Evolutionary conservation across 2,329 filamentous ascomycete genomes (phyloP), one percentile per base, ranked within the genome.

Genomic region (Ophiocordyceps camponoti-saundersi): DNA sequence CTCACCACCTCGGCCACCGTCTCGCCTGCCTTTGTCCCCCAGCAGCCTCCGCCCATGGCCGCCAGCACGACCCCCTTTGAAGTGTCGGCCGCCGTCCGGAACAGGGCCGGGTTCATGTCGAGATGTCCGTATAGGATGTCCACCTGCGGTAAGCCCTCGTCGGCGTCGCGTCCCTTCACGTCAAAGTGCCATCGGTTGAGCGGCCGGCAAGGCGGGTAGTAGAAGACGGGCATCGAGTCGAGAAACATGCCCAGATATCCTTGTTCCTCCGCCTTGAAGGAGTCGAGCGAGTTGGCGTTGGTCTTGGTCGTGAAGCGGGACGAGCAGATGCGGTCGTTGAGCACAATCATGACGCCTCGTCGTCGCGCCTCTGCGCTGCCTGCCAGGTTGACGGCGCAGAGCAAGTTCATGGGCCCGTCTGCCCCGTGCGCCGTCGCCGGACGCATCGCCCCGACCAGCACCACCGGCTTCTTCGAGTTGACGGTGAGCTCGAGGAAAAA

Each of bases 381-480:
- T 1, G 77, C 77, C 3, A 80, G 63, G 0, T 69, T 75, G 1
- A 79, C 75, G 13, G 76, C 73, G 56, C 76, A 70, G 41, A 77
- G 69, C 23, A 81, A 66, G 58, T 82, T 81, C 55, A 75, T 68
- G 16, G 75, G 76, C 0, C 78, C 78, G 50, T 82, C 78, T 16
- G 78, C 76, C 49, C 72, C 75, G 53, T 80, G 66, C 13, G 75
- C 76, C 0, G 77, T 79, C 0, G 75, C 71, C 5, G 77, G 77
- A 11, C 77, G 66, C 77, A 81, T 81, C 18, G 77, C 70, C 6
- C 77, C 77, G 2, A 77, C 77, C 22, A 77, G 55, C 4, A 80
- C 68, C 6, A 81, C 66, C 1, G 77, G 77, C 57, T 80, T 80
- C 29, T 65, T 65, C 42, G 69, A 73, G 52, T 70, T 69, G 32